phyloP scores from a whole-genome alignment of 2,329 filamentous ascomycete genomes.

The Aureobasidium subglaciale region DNA sequence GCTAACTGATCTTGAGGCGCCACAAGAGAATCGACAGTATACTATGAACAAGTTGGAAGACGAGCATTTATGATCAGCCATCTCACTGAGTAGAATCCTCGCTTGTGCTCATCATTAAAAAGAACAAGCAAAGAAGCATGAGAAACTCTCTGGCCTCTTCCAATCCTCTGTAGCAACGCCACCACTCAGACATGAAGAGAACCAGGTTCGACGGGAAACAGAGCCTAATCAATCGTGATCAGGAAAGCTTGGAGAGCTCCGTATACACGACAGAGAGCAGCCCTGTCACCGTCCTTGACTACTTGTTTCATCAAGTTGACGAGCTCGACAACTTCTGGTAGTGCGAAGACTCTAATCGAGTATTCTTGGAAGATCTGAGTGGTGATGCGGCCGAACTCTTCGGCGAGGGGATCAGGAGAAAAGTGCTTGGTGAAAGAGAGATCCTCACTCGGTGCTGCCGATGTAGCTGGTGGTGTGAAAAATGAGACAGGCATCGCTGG shows the following conservation, averaged over 20 bases:
- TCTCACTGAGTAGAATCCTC: too few relatives aligned
- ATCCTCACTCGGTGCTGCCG: background rate
- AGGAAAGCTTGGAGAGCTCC: background rate
- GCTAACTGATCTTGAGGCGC: too few relatives aligned
- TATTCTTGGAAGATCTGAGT: background rate
- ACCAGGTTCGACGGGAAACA: too few relatives aligned
- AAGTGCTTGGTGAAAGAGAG: background rate
- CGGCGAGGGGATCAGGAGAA: background rate
- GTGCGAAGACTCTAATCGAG: background rate
- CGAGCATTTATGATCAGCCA: too few relatives aligned
- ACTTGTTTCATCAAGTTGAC: background rate
- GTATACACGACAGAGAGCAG: background rate
- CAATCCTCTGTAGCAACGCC: too few relatives aligned
- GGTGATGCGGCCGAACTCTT: background rate
- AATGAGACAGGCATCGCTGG: background rate
- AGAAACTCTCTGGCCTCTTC: too few relatives aligned
- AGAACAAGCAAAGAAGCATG: too few relatives aligned
- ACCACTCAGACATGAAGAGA: too few relatives aligned
- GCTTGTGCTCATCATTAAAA: too few relatives aligned
- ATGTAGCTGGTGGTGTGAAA: background rate
- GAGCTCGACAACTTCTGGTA: background rate
- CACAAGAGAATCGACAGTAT: too few relatives aligned
- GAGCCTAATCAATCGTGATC: background rate
- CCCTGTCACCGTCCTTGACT: background rate
- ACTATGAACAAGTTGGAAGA: too few relatives aligned